Evolutionary conservation across 78 protist species (phyloP).

Genomic region (Protostelium mycophagum): DNA sequence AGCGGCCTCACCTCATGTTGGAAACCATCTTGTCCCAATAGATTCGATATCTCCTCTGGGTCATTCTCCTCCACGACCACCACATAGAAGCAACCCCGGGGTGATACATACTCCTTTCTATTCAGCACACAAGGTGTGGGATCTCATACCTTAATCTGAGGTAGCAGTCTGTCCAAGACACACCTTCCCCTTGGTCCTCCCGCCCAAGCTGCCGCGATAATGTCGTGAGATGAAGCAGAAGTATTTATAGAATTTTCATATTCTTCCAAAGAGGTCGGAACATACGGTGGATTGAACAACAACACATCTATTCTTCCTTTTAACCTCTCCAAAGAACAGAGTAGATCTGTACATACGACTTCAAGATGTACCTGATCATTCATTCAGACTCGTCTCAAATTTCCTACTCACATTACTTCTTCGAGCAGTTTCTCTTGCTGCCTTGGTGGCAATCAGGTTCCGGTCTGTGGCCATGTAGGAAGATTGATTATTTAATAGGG

Average conservation of each 20-base stretch:
- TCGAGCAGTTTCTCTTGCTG: slow-evolving; percentile 13
- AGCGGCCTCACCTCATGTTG: background rate
- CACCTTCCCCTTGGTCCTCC: slow-evolving; percentile 59
- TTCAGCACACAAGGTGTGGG: background rate
- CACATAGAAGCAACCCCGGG: slow-evolving; percentile 42
- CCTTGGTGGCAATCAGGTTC: slow-evolving; percentile 33
- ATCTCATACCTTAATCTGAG: slow-evolving; percentile 36
- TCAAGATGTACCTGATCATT: slow-evolving; percentile 1
- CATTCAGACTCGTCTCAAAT: background rate
- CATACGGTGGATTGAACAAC: slow-evolving; percentile 77
- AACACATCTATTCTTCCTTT: slow-evolving; percentile 45
- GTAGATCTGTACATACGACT: slow-evolving; percentile 23
- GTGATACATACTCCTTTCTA: slow-evolving; percentile 22
- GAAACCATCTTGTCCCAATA: slow-evolving; percentile 17
- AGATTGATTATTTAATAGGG: background rate
- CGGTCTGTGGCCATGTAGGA: slow-evolving; percentile 37
- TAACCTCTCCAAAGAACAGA: slow-evolving; percentile 12
- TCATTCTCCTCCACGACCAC: slow-evolving; percentile 56
- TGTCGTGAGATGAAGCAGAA: background rate
- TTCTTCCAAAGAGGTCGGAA: slow-evolving; percentile 68
- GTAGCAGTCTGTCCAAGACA: slow-evolving; percentile 44
- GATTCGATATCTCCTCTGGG: slow-evolving; percentile 28
- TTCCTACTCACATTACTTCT: slow-evolving; percentile 7
- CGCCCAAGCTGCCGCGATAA: slow-evolving; percentile 65
- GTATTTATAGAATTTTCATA: background rate